Evolutionary conservation across 2,329 filamentous ascomycete species (phyloP).

Genomic region (Hirsutella rhossiliensis): DNA sequence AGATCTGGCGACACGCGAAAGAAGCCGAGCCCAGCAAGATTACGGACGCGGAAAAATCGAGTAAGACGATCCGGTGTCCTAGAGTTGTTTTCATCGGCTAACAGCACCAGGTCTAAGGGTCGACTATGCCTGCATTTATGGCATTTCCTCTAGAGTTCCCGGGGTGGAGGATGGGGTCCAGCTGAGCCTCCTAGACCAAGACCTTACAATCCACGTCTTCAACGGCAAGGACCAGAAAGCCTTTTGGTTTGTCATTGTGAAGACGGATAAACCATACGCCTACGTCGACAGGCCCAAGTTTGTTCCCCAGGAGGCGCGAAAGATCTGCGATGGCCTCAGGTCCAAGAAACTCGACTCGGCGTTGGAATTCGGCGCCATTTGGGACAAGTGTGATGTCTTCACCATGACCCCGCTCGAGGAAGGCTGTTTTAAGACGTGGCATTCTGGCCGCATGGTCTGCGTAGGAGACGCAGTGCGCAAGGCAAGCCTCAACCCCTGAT

Average conservation of each 20-base stretch:
- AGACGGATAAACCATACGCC: conserved; percentile 4
- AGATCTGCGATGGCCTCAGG: conserved; percentile 1
- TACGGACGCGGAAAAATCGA: conserved; percentile 6
- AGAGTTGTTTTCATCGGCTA: neutral
- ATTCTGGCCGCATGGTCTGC: conserved; percentile 15
- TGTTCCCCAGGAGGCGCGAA: neutral
- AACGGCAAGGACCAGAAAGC: conserved; percentile 14
- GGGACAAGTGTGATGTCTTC: conserved; percentile 11
- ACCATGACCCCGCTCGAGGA: conserved; percentile 20
- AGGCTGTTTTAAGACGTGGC: conserved; percentile 18
- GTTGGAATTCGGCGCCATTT: conserved; percentile 16
- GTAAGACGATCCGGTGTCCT: neutral
- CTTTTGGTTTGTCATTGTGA: conserved; percentile 24
- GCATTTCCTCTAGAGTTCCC: conserved; percentile 17
- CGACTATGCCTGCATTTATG: conserved; percentile 21
- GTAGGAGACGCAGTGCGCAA: conserved; percentile 23
- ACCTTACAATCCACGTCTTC: conserved; percentile 14
- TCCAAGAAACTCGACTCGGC: neutral
- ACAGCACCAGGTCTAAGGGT: conserved; percentile 2
- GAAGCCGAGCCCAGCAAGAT: conserved; percentile 11
- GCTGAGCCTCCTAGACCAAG: conserved; percentile 11
- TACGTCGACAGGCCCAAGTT: neutral
- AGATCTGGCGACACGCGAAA: conserved; percentile 11
- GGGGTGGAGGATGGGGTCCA: conserved; percentile 7
- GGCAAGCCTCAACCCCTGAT: conserved; percentile 4